These are phyloP conservation scores for Rusavskia elegans DNA, from an alignment of 495 filamentous ascomycete species.

Conservation along the genomic window DNA sequence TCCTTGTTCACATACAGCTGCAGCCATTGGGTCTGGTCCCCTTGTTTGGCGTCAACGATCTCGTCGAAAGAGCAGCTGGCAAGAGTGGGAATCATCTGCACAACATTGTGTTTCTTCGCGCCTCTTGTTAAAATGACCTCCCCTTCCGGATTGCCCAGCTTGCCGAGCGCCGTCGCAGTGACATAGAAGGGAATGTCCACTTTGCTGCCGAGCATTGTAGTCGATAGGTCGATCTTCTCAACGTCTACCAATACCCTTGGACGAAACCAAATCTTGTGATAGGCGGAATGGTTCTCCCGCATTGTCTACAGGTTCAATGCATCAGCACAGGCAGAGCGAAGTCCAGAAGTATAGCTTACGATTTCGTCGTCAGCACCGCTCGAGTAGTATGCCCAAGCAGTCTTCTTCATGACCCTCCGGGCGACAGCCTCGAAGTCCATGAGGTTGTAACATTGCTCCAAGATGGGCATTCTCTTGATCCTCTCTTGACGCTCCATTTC, in stretches of 20 bases:
- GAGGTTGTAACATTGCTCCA: constrained; percentile 87
- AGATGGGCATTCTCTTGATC: constrained; percentile 59
- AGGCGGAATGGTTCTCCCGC: constrained; percentile 91
- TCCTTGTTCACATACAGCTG: constrained; percentile 99
- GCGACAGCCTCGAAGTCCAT: constrained; percentile 92
- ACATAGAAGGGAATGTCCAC: constrained; percentile 77
- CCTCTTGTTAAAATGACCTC: constrained; percentile 80
- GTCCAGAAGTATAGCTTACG: constrained; percentile 32
- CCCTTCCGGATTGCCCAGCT: constrained; percentile 77
- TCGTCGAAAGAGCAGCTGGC: constrained; percentile 97
- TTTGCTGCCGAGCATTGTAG: constrained; percentile 82
- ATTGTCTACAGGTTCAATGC: constrained; percentile 50
- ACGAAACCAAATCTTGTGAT: constrained; percentile 95
- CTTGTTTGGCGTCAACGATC: constrained; percentile 70
- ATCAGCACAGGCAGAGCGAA: background rate
- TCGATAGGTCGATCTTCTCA: constrained; percentile 66
- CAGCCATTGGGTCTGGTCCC: constrained; percentile 84
- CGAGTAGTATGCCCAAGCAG: constrained; percentile 92
- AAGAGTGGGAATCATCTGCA: constrained; percentile 97
- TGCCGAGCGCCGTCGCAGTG: constrained; percentile 81
- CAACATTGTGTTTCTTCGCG: constrained; percentile 67
- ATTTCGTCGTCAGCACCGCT: constrained; percentile 96
- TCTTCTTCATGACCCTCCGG: constrained; percentile 76
- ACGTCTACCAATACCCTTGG: constrained; percentile 76
- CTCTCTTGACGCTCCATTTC: constrained; percentile 62